Conservation (phyloP, 2,329 filamentous ascomycete species). For the Fusarium pilosicola region DNA sequence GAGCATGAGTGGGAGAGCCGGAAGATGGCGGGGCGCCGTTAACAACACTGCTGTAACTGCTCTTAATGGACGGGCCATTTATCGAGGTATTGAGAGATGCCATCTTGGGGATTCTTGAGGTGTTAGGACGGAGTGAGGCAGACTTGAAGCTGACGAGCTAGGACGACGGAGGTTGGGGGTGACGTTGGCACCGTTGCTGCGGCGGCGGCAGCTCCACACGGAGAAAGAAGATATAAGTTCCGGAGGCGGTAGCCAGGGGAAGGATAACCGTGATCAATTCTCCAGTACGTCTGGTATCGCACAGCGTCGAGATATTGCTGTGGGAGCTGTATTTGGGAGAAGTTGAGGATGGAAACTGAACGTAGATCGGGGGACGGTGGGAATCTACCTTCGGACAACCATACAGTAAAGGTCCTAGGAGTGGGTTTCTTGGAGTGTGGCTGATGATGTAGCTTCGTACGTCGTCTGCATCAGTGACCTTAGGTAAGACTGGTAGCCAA, state of each 20-base stretch:
- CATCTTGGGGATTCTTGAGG: slow-evolving; percentile 61
- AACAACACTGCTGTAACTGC: slow-evolving; percentile 73
- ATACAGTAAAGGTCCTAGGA: slow-evolving; percentile 7
- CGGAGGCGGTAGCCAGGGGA: slow-evolving; percentile 27
- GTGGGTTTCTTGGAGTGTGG: slow-evolving; percentile 36
- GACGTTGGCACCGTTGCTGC: slow-evolving; percentile 46
- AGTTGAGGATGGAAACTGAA: slow-evolving; percentile 25
- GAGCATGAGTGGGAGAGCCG: slow-evolving; percentile 82
- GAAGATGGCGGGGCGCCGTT: slow-evolving; percentile 62
- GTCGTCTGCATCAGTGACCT: slow-evolving; percentile 9
- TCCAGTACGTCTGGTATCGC: slow-evolving; percentile 18
- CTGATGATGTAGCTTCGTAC: slow-evolving; percentile 42
- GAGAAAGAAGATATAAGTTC: slow-evolving; percentile 24
- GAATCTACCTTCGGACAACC: not conserved
- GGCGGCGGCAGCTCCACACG: slow-evolving; percentile 44
- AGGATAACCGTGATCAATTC: not conserved
- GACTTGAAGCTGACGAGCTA: slow-evolving; percentile 37
- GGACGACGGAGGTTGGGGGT: slow-evolving; percentile 38
- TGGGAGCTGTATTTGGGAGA: slow-evolving; percentile 18
- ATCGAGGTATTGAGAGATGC: slow-evolving; percentile 82
- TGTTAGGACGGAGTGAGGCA: slow-evolving; percentile 25
- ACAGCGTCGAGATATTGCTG: slow-evolving; percentile 21
- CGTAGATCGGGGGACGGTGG: slow-evolving; percentile 21
- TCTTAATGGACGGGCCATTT: slow-evolving; percentile 85
- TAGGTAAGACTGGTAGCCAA: not conserved